phyloP scores from a whole-genome alignment of 768 basidiomycete genomes.

The Boletus bicolor region DNA sequence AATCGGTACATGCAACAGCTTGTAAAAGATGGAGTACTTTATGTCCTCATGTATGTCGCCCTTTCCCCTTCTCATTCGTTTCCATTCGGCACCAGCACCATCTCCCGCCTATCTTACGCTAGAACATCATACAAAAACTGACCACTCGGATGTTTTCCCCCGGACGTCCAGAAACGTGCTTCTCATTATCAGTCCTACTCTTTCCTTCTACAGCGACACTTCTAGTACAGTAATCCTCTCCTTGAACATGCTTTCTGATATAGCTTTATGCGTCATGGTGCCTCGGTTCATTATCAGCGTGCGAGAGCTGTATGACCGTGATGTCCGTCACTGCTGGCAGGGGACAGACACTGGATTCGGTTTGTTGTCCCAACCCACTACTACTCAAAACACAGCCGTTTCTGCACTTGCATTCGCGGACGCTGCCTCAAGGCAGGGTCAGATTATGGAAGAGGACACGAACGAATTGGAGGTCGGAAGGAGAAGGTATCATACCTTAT shows the following conservation, averaged over 20 bases:
- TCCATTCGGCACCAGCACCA: no score
- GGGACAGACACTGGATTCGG: constrained; percentile 7
- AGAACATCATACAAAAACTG: neutral
- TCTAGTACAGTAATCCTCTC: neutral
- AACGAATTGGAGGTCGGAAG: neutral
- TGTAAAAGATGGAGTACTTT: neutral
- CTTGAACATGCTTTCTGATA: neutral
- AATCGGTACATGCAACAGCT: constrained; percentile 6
- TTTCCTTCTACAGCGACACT: no score
- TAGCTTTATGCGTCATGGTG: neutral
- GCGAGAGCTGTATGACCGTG: neutral
- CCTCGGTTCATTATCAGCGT: constrained; percentile 5
- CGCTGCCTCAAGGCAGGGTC: neutral
- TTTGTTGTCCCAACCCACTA: neutral
- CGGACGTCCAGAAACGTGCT: neutral
- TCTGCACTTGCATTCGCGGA: neutral
- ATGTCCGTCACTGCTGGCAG: neutral
- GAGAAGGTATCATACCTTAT: no score
- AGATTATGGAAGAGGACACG: neutral
- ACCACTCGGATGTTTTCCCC: neutral
- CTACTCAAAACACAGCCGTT: no score
- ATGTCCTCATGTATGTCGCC: constrained; percentile 1
- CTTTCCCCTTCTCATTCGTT: neutral
- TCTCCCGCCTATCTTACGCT: neutral
- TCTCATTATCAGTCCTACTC: neutral